phyloP scores from a whole-genome alignment of 1,284 basidiomycete genomes.

The Malassezia furfur region DNA sequence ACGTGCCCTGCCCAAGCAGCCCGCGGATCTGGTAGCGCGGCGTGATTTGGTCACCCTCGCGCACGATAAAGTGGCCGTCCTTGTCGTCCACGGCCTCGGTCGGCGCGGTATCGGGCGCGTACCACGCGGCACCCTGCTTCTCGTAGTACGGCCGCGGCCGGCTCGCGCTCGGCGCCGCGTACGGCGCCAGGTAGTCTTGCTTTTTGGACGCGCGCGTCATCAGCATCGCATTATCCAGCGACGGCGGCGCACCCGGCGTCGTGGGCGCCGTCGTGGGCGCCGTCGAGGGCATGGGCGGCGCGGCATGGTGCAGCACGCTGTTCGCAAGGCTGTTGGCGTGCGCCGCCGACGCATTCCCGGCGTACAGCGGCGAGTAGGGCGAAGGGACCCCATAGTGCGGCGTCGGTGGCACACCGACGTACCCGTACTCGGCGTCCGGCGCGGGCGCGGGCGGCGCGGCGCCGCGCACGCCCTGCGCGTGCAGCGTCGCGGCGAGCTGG shows the following conservation, averaged over 20 bases:
- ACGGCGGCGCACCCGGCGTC: background rate
- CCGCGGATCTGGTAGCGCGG: conserved; percentile 61
- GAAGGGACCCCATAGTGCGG: background rate
- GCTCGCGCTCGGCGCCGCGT: conserved; percentile 1
- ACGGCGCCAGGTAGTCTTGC: background rate
- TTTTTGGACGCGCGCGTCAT: background rate
- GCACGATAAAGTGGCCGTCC: conserved; percentile 50
- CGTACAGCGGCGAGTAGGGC: background rate
- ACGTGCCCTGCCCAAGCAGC: conserved; percentile 91
- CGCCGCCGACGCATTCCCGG: too few relatives aligned
- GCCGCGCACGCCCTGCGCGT: background rate
- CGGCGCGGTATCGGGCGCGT: background rate
- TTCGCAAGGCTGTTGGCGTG: background rate
- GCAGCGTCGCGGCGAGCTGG: conserved; percentile 5
- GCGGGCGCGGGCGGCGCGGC: background rate
- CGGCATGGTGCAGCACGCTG: background rate
- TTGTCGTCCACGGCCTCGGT: conserved; percentile 45
- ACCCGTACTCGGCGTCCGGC: background rate
- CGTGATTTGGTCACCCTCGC: conserved; percentile 41
- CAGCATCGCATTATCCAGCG: background rate
- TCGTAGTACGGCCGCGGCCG: conserved; percentile 3
- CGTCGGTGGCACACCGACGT: background rate
- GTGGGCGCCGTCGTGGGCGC: background rate
- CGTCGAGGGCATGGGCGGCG: background rate
- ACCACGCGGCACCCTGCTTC: background rate